Conservation (phyloP, 192 early-diverging fungal genomes). For the Paraglomus occultum region DNA sequence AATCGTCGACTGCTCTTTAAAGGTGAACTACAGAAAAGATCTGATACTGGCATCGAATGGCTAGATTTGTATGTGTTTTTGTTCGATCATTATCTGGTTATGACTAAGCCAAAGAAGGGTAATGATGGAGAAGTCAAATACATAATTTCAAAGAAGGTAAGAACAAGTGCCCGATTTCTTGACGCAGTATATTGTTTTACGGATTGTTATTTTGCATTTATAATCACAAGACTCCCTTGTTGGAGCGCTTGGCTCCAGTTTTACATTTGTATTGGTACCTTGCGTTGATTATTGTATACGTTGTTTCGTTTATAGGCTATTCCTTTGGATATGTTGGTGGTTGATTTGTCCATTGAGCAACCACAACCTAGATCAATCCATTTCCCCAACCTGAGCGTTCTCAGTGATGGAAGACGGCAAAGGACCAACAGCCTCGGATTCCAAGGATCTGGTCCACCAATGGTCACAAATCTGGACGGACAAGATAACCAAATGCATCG, state of each 20-base stretch:
- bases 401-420: conserved; percentile 28
- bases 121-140: conserved; percentile 48
- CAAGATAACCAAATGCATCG: neutral
- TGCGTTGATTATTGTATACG: neutral
- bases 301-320: conserved; percentile 54
- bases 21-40: conserved; percentile 23
- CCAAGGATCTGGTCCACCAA: conserved; percentile 28
- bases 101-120: conserved; percentile 67
- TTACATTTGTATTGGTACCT: conserved; percentile 27
- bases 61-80: conserved; percentile 70
- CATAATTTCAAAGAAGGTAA: conserved; percentile 17
- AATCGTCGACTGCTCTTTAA: conserved; percentile 18
- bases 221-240: too few species aligned
- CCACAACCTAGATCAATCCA: conserved; percentile 13
- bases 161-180: neutral
- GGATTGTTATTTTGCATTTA: too few species aligned
- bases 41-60: conserved; percentile 3
- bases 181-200: too few species aligned
- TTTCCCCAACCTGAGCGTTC: conserved; percentile 29
- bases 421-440: conserved; percentile 23
- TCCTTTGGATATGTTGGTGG: conserved; percentile 71
- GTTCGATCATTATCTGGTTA: conserved; percentile 82
- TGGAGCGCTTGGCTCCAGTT: conserved; percentile 36
- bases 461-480: conserved; percentile 12
- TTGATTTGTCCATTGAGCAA: conserved; percentile 54